Evolutionary conservation across 257 asterid genomes (phyloP), one percentile per base, ranked within the genome.

Genomic region (Scutellaria minor): DNA sequence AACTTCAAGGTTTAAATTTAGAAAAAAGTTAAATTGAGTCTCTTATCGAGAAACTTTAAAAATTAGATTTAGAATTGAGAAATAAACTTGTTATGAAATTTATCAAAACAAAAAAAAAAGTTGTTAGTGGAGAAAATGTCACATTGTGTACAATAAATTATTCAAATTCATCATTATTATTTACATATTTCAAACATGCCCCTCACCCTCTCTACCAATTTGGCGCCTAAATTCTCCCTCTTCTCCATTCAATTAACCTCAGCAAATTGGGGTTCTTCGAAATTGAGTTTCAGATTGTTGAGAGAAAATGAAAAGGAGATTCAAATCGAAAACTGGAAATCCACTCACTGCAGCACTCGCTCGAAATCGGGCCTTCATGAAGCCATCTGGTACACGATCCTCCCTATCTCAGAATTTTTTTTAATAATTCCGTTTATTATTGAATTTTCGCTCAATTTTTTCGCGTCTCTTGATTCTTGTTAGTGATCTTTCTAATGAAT

Each of bases 341-440:
- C 79, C 73, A 41, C 20, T 62, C 7, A 68, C 66, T 60, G 48
- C 53, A 72, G 66, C 78, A 7, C 12, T 79, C 20, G 71, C 78
- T 42, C 70, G 73, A 65, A 57, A 74, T 72, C 83, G 68, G 9
- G 63, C 75, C 44, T 77, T 82, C 48, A 81, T 75, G 47, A 64
- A 78, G 59, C 74, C 66, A 58, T 66, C 27, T 39, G 84, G 90
- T 85, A 80, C 63, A 10, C 57, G 14, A 58, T 48, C 73, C 71
- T 68, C 20, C 35, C 31, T 31, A 3, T 31, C 5, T 3, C 37
- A 31, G 5, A 31, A 31, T 18, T 18, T 18, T 18, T 18, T 18
- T 18, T 31, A 20, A 12, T 50, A 39, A 54, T 57, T 57, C 40
- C 67, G 39, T 48, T 24, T 40, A 24, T 56, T 53, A 7, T 42